Base-by-base conservation (phyloP, 129 eudicot genomes). In the Logfia minima region DNA sequence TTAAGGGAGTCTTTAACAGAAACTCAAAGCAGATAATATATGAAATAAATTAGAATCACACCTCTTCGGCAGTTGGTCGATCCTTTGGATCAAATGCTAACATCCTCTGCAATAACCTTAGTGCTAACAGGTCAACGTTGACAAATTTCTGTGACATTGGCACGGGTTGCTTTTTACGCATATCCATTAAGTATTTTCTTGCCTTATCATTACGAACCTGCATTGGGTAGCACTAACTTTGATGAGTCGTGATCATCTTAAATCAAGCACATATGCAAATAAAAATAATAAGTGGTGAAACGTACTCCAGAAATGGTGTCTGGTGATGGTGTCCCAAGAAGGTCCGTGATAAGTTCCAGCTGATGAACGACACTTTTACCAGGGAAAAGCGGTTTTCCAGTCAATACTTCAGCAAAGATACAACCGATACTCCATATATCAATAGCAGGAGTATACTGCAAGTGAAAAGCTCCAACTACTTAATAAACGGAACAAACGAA, bases 331-430 rank as follows among this genome's bases (percentile, higher is more conserved):
- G 97, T 86, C 37, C 99, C 99, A 31, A 94, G 97, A 82, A 94
- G 96, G 86, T 94, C 93, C 21, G 99, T 91, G 48, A 93, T 93
- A 63, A 93, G 75, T 32, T 93, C 97, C 77, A 93, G 73, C 80
- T 93, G 98, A 81, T 94, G 99, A 80, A 94, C 97, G 16, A 94
- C 96, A 81, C 99, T 94, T 83, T 94, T 94, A 75, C 99, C 99
- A 2, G 97, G 99, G 81, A 94, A 94, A 71, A 94, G 83, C 67
- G 99, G 97, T 78, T 86, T 91, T 55, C 99, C 99, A 1, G 88
- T 92, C 83, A 94, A 79, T 61, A 94, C 92, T 81, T 94, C 99
- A 0, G 93, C 99, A 82, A 91, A 94, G 29, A 94, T 91, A 84
- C 99, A 94, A 53, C 99, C 99, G 9, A 91, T 88, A 84, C 99